Evolutionary conservation across 2,329 filamentous ascomycete species (phyloP).

Genomic region (Penicillium palitans): DNA sequence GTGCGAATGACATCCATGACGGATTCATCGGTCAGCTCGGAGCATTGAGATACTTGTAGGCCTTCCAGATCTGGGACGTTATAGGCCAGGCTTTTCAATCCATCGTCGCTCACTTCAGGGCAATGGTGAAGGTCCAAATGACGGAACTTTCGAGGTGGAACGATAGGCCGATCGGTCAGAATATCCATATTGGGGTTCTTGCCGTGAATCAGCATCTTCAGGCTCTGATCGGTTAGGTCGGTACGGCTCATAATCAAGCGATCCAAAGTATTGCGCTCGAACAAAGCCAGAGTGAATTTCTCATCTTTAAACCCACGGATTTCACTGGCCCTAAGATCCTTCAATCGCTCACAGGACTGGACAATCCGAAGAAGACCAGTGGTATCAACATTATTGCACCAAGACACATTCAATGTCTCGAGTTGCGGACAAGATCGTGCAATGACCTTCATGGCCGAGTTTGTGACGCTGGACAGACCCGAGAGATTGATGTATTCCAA

Average conservation of each 20-base stretch:
- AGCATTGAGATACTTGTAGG: slow-evolving; percentile 77
- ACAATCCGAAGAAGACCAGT: slow-evolving; percentile 72
- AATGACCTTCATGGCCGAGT: slow-evolving; percentile 83
- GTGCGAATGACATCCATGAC: slow-evolving; percentile 72
- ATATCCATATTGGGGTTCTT: slow-evolving; percentile 75
- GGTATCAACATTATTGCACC: slow-evolving; percentile 85
- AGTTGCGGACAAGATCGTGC: slow-evolving; percentile 76
- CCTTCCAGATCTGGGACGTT: slow-evolving; percentile 79
- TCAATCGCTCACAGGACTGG: slow-evolving; percentile 69
- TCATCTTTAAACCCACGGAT: slow-evolving; percentile 75
- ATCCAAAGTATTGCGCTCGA: slow-evolving; percentile 77
- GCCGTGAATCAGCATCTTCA: slow-evolving; percentile 75
- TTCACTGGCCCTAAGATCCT: slow-evolving; percentile 79
- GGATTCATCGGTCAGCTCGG: slow-evolving; percentile 69
- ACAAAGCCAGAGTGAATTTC: slow-evolving; percentile 71
- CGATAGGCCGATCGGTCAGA: slow-evolving; percentile 72
- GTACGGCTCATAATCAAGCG: slow-evolving; percentile 76
- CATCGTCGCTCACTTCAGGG: slow-evolving; percentile 67
- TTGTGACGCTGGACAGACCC: slow-evolving; percentile 72
- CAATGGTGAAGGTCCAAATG: slow-evolving; percentile 86
- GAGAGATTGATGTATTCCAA: slow-evolving; percentile 85
- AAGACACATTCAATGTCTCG: slow-evolving; percentile 85
- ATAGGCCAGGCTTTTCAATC: slow-evolving; percentile 69
- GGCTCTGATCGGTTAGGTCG: slow-evolving; percentile 71
- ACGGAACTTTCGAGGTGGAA: slow-evolving; percentile 73